These are phyloP conservation scores for Lasiosphaeriaceae sp. DNA, from an alignment of 495 filamentous ascomycete species.

Conservation along the genomic window DNA sequence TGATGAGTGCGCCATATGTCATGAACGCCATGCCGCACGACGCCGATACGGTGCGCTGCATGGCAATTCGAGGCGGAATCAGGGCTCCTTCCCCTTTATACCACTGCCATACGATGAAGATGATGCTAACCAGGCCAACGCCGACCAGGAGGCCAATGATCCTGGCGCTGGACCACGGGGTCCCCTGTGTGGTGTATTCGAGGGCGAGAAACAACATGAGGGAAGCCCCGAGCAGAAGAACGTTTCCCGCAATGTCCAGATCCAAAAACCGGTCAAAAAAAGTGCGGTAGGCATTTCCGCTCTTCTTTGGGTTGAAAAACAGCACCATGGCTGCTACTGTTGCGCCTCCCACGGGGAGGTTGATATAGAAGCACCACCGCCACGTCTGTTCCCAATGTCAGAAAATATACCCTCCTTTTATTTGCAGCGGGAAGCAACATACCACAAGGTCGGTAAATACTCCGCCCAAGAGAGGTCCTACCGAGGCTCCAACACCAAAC, in stretches of 20 bases:
- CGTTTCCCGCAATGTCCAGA: constrained; percentile 44
- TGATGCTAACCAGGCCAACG: constrained; percentile 30
- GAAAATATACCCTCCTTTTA: neutral
- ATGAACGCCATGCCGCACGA: constrained; percentile 40
- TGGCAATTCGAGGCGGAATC: constrained; percentile 32
- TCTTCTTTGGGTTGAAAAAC: constrained; percentile 29
- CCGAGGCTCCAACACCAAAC: constrained; percentile 41
- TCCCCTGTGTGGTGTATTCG: constrained; percentile 40
- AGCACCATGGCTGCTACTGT: constrained; percentile 39
- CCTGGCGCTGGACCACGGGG: constrained; percentile 34
- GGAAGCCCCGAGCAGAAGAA: constrained; percentile 19
- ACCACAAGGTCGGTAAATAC: constrained; percentile 47
- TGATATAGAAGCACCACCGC: constrained; percentile 55
- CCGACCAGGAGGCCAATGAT: constrained; percentile 32
- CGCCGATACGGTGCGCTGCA: constrained; percentile 59
- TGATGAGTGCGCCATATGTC: constrained; percentile 36
- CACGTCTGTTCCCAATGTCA: constrained; percentile 27
- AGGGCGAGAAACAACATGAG: constrained; percentile 41
- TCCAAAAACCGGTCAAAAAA: constrained; percentile 30
- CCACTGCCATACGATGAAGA: constrained; percentile 2
- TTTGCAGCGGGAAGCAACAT: neutral
- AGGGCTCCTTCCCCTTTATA: neutral
- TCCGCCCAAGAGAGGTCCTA: constrained; percentile 45
- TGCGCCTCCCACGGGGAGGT: constrained; percentile 42
- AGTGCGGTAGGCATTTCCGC: constrained; percentile 17